Conservation (phyloP, 768 basidiomycete genomes). For the Boletus sensibilis region DNA sequence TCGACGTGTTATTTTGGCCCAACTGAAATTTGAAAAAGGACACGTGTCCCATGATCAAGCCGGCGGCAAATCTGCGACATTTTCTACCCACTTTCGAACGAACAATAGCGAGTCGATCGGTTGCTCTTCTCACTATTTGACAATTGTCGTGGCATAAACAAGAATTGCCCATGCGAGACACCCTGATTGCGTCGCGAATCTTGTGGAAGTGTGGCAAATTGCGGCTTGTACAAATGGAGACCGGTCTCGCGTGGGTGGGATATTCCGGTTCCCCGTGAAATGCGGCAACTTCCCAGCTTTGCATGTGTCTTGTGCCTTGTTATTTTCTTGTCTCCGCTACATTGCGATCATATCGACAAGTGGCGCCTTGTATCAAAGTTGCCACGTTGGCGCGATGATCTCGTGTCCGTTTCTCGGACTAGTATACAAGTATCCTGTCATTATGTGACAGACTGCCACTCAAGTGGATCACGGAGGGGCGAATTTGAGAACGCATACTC, state of each 20-base stretch:
- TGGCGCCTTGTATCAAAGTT: background rate
- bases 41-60: background rate
- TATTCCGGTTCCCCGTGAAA: too few species aligned
- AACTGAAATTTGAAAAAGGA: background rate
- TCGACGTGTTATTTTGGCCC: too few species aligned
- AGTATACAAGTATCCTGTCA: background rate
- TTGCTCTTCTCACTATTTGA: background rate
- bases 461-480: background rate
- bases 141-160: background rate
- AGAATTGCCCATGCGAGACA: too few species aligned
- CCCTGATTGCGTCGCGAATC: too few species aligned
- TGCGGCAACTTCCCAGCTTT: too few species aligned
- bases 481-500: too few species aligned
- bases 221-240: background rate
- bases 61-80: background rate
- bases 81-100: too few species aligned
- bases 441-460: background rate
- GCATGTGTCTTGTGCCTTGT: background rate
- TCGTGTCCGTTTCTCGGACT: background rate
- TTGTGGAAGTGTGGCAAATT: too few species aligned
- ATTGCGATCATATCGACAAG: background rate
- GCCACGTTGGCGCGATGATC: background rate
- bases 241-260: too few species aligned
- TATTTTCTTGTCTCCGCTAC: background rate
- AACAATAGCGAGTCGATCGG: too few species aligned